Percentiles rank a stretch among this genome's conserved stretches.
Evolutionary conservation across 129 eudicot genomes (phyloP).

Genomic region (Daucus carota): DH1_v3.0 NC_030383.2:58198501-58199000

Average conservation of each 20-base stretch:
- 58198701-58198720: slow-evolving; percentile 98
- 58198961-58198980: not conserved
- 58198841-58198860: not conserved
- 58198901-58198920: not conserved
- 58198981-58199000: too few relatives aligned
- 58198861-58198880: not conserved
- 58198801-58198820: not conserved
- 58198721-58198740: slow-evolving; percentile 10
- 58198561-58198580: not conserved
- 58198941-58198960: not conserved
- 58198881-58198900: too few relatives aligned
- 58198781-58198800: not conserved
- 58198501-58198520: not conserved
- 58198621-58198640: slow-evolving; percentile 94
- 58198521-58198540: not conserved
- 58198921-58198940: not conserved
- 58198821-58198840: not conserved
- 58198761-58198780: not conserved
- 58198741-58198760: not conserved
- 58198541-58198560: not conserved
- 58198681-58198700: slow-evolving; percentile 97
- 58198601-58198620: slow-evolving; percentile 39
- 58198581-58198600: not conserved
- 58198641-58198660: slow-evolving; percentile 76
- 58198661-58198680: slow-evolving; percentile 69